Conservation (phyloP, 2,329 filamentous ascomycete genomes). For the Ophiostoma tasmaniense region DNA sequence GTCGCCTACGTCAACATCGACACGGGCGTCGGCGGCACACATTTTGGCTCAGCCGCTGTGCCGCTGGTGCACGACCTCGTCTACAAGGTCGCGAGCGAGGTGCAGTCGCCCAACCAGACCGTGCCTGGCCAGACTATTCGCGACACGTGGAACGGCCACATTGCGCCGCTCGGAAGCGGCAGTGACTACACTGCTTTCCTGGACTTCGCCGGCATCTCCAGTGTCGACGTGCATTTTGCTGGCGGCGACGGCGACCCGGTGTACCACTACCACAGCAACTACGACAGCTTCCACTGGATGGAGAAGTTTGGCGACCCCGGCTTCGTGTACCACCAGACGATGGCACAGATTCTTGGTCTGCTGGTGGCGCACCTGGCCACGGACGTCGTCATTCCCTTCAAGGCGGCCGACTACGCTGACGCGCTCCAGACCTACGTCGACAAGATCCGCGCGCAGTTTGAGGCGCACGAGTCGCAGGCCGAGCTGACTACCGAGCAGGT, state of each 20-base stretch:
- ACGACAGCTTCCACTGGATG: constrained; percentile 88
- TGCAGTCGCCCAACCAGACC: constrained; percentile 69
- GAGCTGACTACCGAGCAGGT: background rate
- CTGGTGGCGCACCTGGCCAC: constrained; percentile 54
- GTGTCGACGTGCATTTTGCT: constrained; percentile 54
- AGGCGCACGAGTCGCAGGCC: constrained; percentile 18
- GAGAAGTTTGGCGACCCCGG: constrained; percentile 63
- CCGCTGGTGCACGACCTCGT: constrained; percentile 69
- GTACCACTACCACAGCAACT: constrained; percentile 82
- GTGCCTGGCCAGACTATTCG: constrained; percentile 57
- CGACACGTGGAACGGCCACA: constrained; percentile 56
- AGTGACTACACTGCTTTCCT: constrained; percentile 70
- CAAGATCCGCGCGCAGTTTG: constrained; percentile 42
- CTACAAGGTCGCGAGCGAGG: constrained; percentile 53
- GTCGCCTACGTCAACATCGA: constrained; percentile 86
- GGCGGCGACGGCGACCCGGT: constrained; percentile 37
- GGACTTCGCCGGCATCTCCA: constrained; percentile 60
- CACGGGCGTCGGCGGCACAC: constrained; percentile 56
- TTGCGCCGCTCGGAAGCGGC: constrained; percentile 61
- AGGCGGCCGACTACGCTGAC: constrained; percentile 55
- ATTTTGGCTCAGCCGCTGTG: constrained; percentile 58
- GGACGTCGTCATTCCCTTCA: constrained; percentile 53
- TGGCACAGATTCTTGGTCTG: constrained; percentile 57
- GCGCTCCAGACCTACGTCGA: constrained; percentile 46
- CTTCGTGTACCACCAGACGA: constrained; percentile 57